A percentile compares a stretch with the other conserved stretches of the same genome.
phyloP scores from a whole-genome alignment of 768 basidiomycete genomes.

The Lactifluus rugatus region DNA sequence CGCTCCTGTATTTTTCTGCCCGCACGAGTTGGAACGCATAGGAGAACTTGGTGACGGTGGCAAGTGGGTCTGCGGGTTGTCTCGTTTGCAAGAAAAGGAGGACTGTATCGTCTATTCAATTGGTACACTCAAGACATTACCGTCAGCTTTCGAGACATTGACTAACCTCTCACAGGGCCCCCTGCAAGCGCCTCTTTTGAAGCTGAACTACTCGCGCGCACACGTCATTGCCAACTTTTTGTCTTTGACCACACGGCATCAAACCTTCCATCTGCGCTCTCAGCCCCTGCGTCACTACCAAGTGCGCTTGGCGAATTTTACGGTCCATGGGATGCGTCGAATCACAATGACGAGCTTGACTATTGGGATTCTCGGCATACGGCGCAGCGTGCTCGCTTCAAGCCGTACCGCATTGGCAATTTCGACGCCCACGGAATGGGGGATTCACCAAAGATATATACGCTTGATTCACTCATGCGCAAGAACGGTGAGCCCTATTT shows the following conservation, averaged over 20 bases:
- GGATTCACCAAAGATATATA: slow-evolving; percentile 32
- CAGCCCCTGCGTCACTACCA: slow-evolving; percentile 22
- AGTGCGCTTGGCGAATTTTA: slow-evolving; percentile 10
- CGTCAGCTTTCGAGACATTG: background rate
- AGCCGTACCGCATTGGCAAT: slow-evolving; percentile 32
- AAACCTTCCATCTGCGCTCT: slow-evolving; percentile 8
- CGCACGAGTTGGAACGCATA: slow-evolving; percentile 34
- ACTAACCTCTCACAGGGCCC: slow-evolving; percentile 28
- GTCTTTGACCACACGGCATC: slow-evolving; percentile 42
- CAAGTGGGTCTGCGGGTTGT: slow-evolving; percentile 61
- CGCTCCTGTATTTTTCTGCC: slow-evolving; percentile 35
- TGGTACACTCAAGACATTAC: slow-evolving; percentile 28
- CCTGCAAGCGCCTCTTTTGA: slow-evolving; percentile 59
- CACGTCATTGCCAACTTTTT: slow-evolving; percentile 45
- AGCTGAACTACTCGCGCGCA: slow-evolving; percentile 41
- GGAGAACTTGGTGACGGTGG: slow-evolving; percentile 55
- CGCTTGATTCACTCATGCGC: slow-evolving; percentile 37
- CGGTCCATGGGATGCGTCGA: background rate
- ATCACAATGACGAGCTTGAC: slow-evolving; percentile 27
- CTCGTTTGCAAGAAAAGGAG: slow-evolving; percentile 41
- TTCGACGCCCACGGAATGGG: slow-evolving; percentile 28
- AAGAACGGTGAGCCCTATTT: slow-evolving; percentile 28
- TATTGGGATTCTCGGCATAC: slow-evolving; percentile 22
- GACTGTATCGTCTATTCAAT: slow-evolving; percentile 55
- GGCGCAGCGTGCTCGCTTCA: slow-evolving; percentile 34